A percentile compares a stretch with the other conserved stretches of the same genome.
Evolutionary conservation across 2,329 filamentous ascomycete species (phyloP).

Genomic region (Xylariaceae sp.): DNA sequence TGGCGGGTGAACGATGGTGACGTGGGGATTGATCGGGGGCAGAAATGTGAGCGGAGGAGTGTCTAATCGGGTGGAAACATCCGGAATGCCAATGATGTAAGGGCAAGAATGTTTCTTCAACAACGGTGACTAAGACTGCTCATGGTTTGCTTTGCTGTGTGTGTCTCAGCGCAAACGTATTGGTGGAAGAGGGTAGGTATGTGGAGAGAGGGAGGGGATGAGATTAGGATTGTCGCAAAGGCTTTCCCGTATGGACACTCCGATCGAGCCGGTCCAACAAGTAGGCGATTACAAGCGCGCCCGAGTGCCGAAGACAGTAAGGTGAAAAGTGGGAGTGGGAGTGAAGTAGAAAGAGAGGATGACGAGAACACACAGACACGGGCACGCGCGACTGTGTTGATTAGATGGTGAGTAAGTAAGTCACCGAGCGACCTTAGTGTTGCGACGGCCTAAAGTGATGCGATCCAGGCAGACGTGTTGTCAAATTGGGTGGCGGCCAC

Average conservation of each 20-base stretch:
- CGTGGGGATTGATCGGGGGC: constrained; percentile 14
- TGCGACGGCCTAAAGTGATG: too few species aligned
- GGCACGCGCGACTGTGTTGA: neutral
- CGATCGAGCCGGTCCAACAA: neutral
- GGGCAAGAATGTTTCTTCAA: constrained; percentile 28
- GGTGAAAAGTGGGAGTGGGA: too few species aligned
- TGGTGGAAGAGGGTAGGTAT: constrained; percentile 7
- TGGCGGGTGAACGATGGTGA: constrained; percentile 18
- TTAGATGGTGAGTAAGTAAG: neutral
- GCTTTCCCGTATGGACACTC: constrained; percentile 10
- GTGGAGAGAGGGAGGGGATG: constrained; percentile 4
- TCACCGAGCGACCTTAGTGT: neutral
- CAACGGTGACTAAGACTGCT: constrained; percentile 18
- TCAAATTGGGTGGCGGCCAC: constrained; percentile 7
- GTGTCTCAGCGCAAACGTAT: constrained; percentile 14
- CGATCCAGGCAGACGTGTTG: neutral
- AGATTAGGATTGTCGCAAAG: constrained; percentile 9
- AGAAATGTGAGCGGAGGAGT: constrained; percentile 27
- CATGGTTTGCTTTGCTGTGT: constrained; percentile 11
- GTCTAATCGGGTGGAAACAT: constrained; percentile 26
- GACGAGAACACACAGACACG: constrained; percentile 7
- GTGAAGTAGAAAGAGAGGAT: neutral
- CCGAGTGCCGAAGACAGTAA: neutral
- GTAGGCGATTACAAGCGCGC: neutral
- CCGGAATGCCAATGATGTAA: constrained; percentile 31